A percentile compares a stretch with the other conserved stretches of the same genome.
Evolutionary conservation across 2,329 filamentous ascomycete genomes (phyloP).

Genomic region (Alternaria postmessia): DNA sequence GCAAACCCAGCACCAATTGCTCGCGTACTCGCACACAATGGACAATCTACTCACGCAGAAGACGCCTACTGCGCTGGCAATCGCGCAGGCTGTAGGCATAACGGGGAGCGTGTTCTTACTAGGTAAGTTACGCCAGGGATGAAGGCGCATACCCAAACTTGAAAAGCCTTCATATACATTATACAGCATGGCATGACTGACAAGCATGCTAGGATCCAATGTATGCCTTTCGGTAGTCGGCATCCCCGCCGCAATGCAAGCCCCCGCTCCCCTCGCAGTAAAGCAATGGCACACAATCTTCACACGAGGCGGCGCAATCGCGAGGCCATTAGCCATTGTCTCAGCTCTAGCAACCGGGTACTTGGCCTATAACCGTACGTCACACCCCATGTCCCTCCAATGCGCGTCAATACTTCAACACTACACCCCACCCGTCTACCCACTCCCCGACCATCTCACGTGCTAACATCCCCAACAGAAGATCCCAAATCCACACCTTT

Average conservation of each 20-base stretch:
- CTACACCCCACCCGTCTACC: not conserved
- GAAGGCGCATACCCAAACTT: not conserved
- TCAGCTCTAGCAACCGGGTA: constrained; percentile 56
- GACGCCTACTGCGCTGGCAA: constrained; percentile 50
- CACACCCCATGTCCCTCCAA: not conserved
- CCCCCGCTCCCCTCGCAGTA: constrained; percentile 64
- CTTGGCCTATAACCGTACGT: constrained; percentile 56
- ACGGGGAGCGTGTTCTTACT: constrained; percentile 59
- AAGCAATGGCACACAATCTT: constrained; percentile 62
- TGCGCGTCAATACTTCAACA: constrained; percentile 1
- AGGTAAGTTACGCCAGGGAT: constrained; percentile 37
- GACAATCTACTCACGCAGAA: constrained; percentile 33
- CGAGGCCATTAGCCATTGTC: constrained; percentile 53
- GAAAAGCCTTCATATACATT: not conserved
- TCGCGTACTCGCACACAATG: constrained; percentile 19
- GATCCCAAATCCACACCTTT: constrained; percentile 44
- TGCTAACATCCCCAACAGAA: constrained; percentile 22
- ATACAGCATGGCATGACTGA: not conserved
- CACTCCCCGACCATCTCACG: no score
- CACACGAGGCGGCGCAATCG: constrained; percentile 50
- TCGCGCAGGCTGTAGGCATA: constrained; percentile 61
- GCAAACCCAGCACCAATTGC: not conserved
- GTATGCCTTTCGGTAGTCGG: constrained; percentile 51
- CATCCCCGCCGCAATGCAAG: constrained; percentile 64
- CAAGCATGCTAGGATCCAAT: constrained; percentile 1